These are phyloP conservation scores for Penicillium nucicola DNA, from an alignment of 495 filamentous ascomycete species.

Conservation along the genomic window DNA sequence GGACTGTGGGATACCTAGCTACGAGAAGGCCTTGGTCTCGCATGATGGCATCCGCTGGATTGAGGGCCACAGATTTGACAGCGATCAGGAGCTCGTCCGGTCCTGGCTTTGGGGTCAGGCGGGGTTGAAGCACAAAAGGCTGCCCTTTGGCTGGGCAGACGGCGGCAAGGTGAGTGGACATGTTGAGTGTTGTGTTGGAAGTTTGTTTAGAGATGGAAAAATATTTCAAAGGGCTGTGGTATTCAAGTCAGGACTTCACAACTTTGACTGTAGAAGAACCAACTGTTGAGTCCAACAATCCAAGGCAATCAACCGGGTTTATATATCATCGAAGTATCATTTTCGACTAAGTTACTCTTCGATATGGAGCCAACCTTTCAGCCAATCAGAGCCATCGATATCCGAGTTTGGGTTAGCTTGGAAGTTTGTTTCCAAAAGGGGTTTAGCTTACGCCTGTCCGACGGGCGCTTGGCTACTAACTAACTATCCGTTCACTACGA, in stretches of 20 bases:
- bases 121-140: slow-evolving; percentile 31
- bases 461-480: too few relatives aligned
- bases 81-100: slow-evolving; percentile 47
- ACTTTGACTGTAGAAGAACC: too few relatives aligned
- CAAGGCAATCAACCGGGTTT: too few relatives aligned
- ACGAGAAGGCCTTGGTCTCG: slow-evolving; percentile 41
- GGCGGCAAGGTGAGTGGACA: slow-evolving; percentile 43
- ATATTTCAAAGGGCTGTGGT: not conserved
- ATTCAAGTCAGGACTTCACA: too few relatives aligned
- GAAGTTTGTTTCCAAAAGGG: not conserved
- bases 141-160: slow-evolving; percentile 28
- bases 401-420: slow-evolving; percentile 27
- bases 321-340: too few relatives aligned
- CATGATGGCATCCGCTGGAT: slow-evolving; percentile 41
- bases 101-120: slow-evolving; percentile 40
- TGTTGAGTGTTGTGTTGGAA: slow-evolving; percentile 8
- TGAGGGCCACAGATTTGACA: slow-evolving; percentile 49
- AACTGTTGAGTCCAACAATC: too few relatives aligned
- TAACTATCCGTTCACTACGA: too few relatives aligned
- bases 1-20: slow-evolving; percentile 38
- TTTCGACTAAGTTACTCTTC: too few relatives aligned
- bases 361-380: not conserved
- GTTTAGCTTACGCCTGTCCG: too few relatives aligned
- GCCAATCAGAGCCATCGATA: slow-evolving; percentile 27
- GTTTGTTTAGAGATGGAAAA: not conserved